Base-by-base conservation (phyloP, 495 filamentous ascomycete species). In the Pyronema domesticum region DNA sequence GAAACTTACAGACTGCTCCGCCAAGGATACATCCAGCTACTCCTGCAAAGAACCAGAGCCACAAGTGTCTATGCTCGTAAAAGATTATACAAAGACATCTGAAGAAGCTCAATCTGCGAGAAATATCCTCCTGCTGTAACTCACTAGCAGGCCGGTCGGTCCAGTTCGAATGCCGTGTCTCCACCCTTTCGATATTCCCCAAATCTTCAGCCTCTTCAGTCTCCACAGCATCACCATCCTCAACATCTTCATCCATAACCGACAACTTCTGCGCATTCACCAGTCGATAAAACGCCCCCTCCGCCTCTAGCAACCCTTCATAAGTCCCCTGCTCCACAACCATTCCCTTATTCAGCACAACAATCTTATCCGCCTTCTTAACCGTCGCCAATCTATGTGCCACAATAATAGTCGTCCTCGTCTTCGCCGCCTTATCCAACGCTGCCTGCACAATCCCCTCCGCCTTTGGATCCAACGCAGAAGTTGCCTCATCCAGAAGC, bases 401-500 rank as follows among this genome's bases (percentile, higher is more conserved):
- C 40, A 94, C 84, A 18, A 86, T 82, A 50, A 95, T 79, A 1
- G 85, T 86, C 0, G 86, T 95, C 46, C 83, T 79, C 8, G 80
- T 81, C 50, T 73, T 71, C 0, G 83, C 73, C 59, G 80, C 84
- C 53, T 74, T 73, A 39, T 87, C 80, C 51, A 94, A 70, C 1
- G 79, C 80, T 3, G 80, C 77, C 66, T 91, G 82, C 44, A 94
- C 68, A 11, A 80, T 70, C 23, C 71, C 70, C 62, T 89, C 84
- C 55, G 79, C 82, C 42, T 75, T 76, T 7, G 78, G 75, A 62
- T 95, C 88, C 18, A 95, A 67, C 18, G 86, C 83, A 60, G 80
- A 82, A 0, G 86, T 95, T 6, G 82, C 81, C 62, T 95, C 88
- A 59, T 95, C 88, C 46, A 95, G 67, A 36, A 95, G 76, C 45